Evolutionary conservation across 768 basidiomycete species (phyloP), one percentile per base, ranked within the genome.

Genomic region (Trichaptum fuscoviolaceum): DNA sequence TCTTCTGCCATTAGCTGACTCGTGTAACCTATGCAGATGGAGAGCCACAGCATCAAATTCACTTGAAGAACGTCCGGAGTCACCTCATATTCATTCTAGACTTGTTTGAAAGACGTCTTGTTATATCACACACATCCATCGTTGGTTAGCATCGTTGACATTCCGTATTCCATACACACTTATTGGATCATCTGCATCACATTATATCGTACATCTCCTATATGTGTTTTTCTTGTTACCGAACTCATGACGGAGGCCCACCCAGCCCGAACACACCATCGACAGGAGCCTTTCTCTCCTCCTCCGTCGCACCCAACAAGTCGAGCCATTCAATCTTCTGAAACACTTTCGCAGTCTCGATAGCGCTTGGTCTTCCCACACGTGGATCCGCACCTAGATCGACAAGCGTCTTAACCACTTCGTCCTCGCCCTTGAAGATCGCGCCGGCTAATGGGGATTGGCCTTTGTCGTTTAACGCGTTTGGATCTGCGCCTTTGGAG

Each of bases 21-120:
- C 63, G 24, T 64, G 66, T 61, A 35, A 34, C 42, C 4, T 61
- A 35, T 52, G 7, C 69, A 95, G 90, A 80, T 96, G 84, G 77
- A 87, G 70, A 91, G 86, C 67, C 91, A 93, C 75, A 95, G 93
- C 73, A 93, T 94, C 82, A 96, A 93, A 73, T 96, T 96, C 71
- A 79, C 79, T 35, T 69, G 27, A 66, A 25, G 23, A 9, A 2
- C 23, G 17, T 61, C 23, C 24, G 15, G 24, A 25, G 59, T 2
- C 10, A 25, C 15, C 59, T 25, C 59, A 61, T 23, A 61, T 61
- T 61, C 24, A 2, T n/a, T 3, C 57, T 20, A 18, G 59, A 17
- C 23, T 25, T 61, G 23, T 61, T 61, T 15, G 24, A 25, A 18
- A 12, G 3, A 18, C 23, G 30, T 61, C 20, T 20, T 52, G 42